phyloP scores from a whole-genome alignment of 1,284 basidiomycete genomes.

The Rhodotorula glutinis region DNA sequence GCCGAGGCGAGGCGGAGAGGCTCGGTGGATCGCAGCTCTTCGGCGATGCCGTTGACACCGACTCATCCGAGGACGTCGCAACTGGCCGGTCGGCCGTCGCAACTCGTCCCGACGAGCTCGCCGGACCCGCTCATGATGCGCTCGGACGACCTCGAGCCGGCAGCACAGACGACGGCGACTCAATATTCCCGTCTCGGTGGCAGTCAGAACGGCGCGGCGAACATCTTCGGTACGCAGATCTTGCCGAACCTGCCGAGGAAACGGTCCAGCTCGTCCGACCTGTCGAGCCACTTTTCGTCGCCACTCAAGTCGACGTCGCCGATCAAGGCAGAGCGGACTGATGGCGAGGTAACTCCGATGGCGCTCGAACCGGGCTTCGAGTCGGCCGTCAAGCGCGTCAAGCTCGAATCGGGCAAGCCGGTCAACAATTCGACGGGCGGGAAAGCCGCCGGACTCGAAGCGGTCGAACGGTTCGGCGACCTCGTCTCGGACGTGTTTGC shows the following conservation, averaged over 20 bases:
- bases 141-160: neutral
- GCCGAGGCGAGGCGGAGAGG: neutral
- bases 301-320: neutral
- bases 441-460: neutral
- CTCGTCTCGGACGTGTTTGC: conserved; percentile 28
- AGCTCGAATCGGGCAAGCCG: conserved; percentile 5
- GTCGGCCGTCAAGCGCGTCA: conserved; percentile 31
- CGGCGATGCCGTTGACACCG: conserved; percentile 7
- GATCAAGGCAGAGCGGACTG: neutral
- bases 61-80: neutral
- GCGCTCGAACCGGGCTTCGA: conserved; percentile 13
- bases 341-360: neutral
- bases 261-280: neutral
- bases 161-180: neutral
- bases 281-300: conserved; percentile 7
- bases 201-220: neutral
- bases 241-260: neutral
- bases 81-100: neutral
- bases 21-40: neutral
- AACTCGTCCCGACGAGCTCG: conserved; percentile 3
- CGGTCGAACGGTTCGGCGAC: conserved; percentile 19
- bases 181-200: too few relatives aligned
- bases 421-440: conserved; percentile 7
- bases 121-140: conserved; percentile 31
- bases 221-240: neutral